Percentiles rank a stretch among this genome's conserved stretches.
These are phyloP conservation scores for Cutaneotrichosporon cyanovorans DNA, from an alignment of 1,284 basidiomycete genomes.

Conservation along the genomic window DNA sequence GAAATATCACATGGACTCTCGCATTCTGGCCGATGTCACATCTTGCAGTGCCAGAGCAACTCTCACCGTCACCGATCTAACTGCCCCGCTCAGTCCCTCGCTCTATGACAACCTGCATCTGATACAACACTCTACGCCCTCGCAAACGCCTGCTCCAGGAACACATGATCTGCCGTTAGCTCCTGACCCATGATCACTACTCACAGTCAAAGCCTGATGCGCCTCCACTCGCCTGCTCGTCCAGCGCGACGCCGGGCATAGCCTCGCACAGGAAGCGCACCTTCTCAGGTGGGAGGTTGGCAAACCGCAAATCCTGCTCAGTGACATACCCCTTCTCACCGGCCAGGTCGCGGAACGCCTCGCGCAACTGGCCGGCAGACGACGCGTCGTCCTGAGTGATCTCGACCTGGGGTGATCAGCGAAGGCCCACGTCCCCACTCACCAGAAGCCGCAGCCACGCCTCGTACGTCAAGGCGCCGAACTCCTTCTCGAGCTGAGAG, in stretches of 20 bases:
- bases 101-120: slow-evolving; percentile 1
- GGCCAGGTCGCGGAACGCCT: slow-evolving; percentile 87
- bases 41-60: too few relatives aligned
- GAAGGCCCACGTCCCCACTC: slow-evolving; percentile 39
- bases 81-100: neutral
- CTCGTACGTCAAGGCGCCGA: slow-evolving; percentile 85
- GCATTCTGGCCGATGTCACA: too few relatives aligned
- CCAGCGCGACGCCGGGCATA: slow-evolving; percentile 26
- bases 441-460: slow-evolving; percentile 88
- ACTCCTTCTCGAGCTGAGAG: slow-evolving; percentile 67
- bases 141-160: slow-evolving; percentile 35
- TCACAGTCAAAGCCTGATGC: slow-evolving; percentile 37
- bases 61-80: too few relatives aligned
- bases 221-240: slow-evolving; percentile 1
- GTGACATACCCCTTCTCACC: slow-evolving; percentile 82
- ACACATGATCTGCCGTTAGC: slow-evolving; percentile 29
- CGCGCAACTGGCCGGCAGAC: slow-evolving; percentile 81
- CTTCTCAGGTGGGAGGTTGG: slow-evolving; percentile 68
- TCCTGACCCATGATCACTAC: slow-evolving; percentile 6
- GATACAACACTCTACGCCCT: slow-evolving; percentile 4
- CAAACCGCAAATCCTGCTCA: slow-evolving; percentile 81
- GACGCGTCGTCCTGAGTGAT: slow-evolving; percentile 89
- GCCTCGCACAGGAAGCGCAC: slow-evolving; percentile 66
- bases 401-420: slow-evolving; percentile 57
- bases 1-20: too few relatives aligned